Evolutionary conservation across 441 rosid genomes (phyloP).

Genomic region (Gossypium schwendimanii): DNA sequence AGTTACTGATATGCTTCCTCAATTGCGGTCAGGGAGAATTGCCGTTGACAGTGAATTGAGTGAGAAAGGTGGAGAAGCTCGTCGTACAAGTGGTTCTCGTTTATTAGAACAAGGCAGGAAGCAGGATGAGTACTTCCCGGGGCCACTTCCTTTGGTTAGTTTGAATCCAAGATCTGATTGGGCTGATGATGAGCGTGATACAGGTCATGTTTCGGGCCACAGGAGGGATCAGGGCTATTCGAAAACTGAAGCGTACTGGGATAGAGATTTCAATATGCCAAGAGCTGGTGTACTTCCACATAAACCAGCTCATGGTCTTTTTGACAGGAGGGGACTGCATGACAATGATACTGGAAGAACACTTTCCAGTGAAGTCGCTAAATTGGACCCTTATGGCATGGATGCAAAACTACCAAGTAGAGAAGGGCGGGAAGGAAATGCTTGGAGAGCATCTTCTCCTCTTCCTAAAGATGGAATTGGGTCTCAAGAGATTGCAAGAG

Average conservation of each 20-base stretch:
- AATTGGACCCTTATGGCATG: slow-evolving; percentile 35
- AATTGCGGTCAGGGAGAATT: slow-evolving; percentile 36
- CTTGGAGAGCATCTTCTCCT: slow-evolving; percentile 61
- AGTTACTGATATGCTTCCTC: slow-evolving; percentile 56
- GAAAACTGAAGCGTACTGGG: slow-evolving; percentile 62
- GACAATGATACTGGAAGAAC: slow-evolving; percentile 56
- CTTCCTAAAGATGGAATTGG: slow-evolving; percentile 36
- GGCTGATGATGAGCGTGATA: slow-evolving; percentile 99
- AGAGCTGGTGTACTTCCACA: slow-evolving; percentile 54
- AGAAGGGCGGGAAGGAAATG: slow-evolving; percentile 57
- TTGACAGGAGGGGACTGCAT: slow-evolving; percentile 53
- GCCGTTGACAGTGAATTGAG: slow-evolving; percentile 26
- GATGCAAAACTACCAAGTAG: slow-evolving; percentile 40
- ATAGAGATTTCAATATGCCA: slow-evolving; percentile 65
- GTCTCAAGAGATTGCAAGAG: slow-evolving; percentile 37
- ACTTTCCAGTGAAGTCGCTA: slow-evolving; percentile 52
- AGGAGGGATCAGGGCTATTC: slow-evolving; percentile 59
- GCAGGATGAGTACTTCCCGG: slow-evolving; percentile 54
- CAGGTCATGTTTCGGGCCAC: slow-evolving; percentile 54
- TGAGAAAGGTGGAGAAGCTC: slow-evolving; percentile 31
- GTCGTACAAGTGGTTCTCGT: slow-evolving; percentile 30
- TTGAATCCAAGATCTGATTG: slow-evolving; percentile 90
- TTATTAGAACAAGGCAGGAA: slow-evolving; percentile 41
- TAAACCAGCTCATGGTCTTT: slow-evolving; percentile 42
- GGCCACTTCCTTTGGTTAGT: slow-evolving; percentile 67